Evolutionary conservation across 257 asterid genomes (phyloP).

Genomic region (Solanum okadae): DNA sequence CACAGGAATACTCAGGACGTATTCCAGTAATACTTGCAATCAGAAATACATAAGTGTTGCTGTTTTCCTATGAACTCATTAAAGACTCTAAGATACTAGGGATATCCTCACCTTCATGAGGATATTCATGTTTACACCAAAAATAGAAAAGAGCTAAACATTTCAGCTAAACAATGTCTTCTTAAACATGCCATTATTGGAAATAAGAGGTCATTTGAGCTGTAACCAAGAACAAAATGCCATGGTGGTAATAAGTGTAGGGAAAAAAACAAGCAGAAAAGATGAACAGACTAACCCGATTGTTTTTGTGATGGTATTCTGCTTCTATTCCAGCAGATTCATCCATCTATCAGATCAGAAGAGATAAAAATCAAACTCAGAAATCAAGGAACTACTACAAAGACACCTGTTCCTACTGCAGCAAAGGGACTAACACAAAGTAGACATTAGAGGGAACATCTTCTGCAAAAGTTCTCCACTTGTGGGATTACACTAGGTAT

Average conservation of each 20-base stretch:
- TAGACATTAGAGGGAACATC: neutral
- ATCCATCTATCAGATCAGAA: slow-evolving; percentile 67
- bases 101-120: no score
- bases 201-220: neutral
- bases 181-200: neutral
- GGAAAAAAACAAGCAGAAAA: neutral
- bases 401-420: neutral
- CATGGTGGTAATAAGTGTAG: neutral
- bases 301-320: slow-evolving; percentile 93
- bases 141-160: no score
- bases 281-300: slow-evolving; percentile 44
- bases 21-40: no score
- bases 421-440: neutral
- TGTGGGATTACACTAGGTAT: neutral
- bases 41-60: no score
- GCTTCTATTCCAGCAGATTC: slow-evolving; percentile 93
- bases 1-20: no score
- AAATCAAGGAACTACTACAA: neutral
- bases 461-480: neutral
- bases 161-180: neutral
- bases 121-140: no score
- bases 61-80: no score
- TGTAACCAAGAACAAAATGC: neutral
- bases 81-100: no score
- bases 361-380: neutral